phyloP scores from a whole-genome alignment of 1,284 basidiomycete genomes.

The Tremellales sp. region DNA sequence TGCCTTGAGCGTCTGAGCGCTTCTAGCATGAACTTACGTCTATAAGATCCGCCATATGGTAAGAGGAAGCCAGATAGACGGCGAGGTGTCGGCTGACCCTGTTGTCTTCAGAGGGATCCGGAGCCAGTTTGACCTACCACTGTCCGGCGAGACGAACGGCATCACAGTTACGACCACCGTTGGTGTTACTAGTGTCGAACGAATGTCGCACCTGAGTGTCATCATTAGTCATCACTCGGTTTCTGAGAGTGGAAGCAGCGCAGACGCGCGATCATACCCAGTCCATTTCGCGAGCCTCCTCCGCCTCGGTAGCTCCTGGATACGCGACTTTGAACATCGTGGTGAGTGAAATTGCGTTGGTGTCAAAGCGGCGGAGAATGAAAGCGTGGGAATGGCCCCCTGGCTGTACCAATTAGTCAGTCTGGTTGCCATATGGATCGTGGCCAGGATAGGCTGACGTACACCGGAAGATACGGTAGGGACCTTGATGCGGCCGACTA shows the following conservation, averaged over 20 bases:
- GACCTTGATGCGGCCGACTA: conserved; percentile 89
- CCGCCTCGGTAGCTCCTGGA: conserved; percentile 72
- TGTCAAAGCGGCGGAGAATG: conserved; percentile 92
- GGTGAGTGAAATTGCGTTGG: conserved; percentile 87
- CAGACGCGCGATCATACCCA: conserved; percentile 60
- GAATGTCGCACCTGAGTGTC: conserved; percentile 58
- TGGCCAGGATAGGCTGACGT: too few species aligned
- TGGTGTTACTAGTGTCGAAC: conserved; percentile 74
- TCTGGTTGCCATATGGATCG: too few species aligned
- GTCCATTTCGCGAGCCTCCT: conserved; percentile 75
- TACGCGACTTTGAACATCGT: conserved; percentile 98
- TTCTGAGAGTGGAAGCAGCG: background rate
- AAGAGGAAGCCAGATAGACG: conserved; percentile 50
- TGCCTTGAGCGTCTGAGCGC: conserved; percentile 32
- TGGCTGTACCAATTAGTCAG: conserved; percentile 10
- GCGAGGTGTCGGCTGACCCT: conserved; percentile 76
- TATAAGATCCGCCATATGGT: conserved; percentile 55
- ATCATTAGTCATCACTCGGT: background rate
- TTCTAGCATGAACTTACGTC: conserved; percentile 35
- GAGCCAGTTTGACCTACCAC: conserved; percentile 46
- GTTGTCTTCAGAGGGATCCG: background rate
- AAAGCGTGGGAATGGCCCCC: conserved; percentile 64
- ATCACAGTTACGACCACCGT: conserved; percentile 63
- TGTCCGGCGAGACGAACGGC: conserved; percentile 75
- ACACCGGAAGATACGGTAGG: conserved; percentile 66